Conservation (phyloP, 202 grass and related monocot species). For the Elaeis oleifera region DNA sequence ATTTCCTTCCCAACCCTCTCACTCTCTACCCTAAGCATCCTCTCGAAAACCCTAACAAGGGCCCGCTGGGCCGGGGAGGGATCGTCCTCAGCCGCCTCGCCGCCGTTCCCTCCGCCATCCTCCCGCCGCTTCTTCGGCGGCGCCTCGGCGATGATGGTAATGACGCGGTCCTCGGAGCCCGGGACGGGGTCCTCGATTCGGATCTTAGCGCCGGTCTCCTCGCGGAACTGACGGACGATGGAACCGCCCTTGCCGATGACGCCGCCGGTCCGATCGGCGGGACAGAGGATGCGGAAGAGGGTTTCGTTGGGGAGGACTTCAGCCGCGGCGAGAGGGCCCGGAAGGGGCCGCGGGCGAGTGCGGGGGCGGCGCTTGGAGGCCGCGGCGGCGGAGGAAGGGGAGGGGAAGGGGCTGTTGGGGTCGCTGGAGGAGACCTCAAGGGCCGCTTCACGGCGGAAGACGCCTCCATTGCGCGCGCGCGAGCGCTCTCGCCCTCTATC, state of each 20-base stretch:
- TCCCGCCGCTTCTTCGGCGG: constrained; percentile 10
- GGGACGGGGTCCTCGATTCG: constrained; percentile 34
- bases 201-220: constrained; percentile 15
- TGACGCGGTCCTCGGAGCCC: constrained; percentile 38
- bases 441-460: constrained; percentile 4
- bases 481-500: constrained; percentile 20
- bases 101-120: constrained; percentile 9
- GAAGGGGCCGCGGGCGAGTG: neutral
- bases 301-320: constrained; percentile 13
- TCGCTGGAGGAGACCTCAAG: constrained; percentile 5
- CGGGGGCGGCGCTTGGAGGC: constrained; percentile 1
- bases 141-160: constrained; percentile 32
- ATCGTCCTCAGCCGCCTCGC: constrained; percentile 21
- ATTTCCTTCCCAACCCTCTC: neutral
- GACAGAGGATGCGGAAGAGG: constrained; percentile 48
- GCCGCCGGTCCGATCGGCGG: constrained; percentile 16
- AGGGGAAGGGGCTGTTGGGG: constrained; percentile 1
- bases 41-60: constrained; percentile 23
- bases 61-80: constrained; percentile 16
- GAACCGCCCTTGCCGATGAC: constrained; percentile 15
- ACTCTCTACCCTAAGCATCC: constrained; percentile 5
- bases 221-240: constrained; percentile 24
- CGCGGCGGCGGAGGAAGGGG: neutral
- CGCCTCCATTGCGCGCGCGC: constrained; percentile 42
- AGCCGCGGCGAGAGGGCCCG: neutral